Base-by-base conservation (phyloP, 768 basidiomycete genomes). In the Trametes cinnabarina region DNA sequence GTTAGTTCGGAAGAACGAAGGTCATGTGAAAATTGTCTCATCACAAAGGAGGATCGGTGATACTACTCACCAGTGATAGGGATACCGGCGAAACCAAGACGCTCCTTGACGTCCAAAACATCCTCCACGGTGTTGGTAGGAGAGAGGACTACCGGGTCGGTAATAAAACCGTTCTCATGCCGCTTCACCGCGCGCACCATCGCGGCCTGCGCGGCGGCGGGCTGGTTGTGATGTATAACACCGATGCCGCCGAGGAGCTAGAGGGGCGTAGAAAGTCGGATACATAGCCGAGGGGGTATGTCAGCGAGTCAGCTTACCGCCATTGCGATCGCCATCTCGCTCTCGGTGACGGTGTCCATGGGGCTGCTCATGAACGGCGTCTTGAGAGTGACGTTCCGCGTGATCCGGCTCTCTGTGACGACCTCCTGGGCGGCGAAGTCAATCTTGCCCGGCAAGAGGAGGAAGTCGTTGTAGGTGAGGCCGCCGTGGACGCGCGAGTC, bases 311-410 rank as follows among this genome's bases (percentile, higher is more conserved):
- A 54, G 74, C 88, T 76, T 72, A 94, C 92, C 73, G 94, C 93
- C 82, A 96, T 86, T 48, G 87, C 78, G 69, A 96, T 93, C 28
- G 92, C 93, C 92, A 95, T 96, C 58, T 92, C 86, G 52, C 82
- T 85, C 74, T 98, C 97, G 1, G 97, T 98, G 65, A 98, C 97
- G 43, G 97, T 99, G 77, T 99, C 97, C 97, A 99, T 99, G 15
- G 97, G 96, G 50, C 92, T 95, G 72, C 93, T 96, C 79, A 98
- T 79, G 76, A 99, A 96, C 0, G 96, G 97, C 0, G 94, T 95
- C 76, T 94, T 98, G 66, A 99, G 80, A 41, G 79, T 76, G 66
- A 98, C 91, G 65, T 97, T 97, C 55, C 90, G 86, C 22, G 96
- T 97, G 57, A 99, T 86, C 53, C 81, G 84, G 66, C 85, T 89